Evolutionary conservation across 2,329 filamentous ascomycete genomes (phyloP), one percentile per base, ranked within the genome.

Genomic region (Fusarium xylarioides): DNA sequence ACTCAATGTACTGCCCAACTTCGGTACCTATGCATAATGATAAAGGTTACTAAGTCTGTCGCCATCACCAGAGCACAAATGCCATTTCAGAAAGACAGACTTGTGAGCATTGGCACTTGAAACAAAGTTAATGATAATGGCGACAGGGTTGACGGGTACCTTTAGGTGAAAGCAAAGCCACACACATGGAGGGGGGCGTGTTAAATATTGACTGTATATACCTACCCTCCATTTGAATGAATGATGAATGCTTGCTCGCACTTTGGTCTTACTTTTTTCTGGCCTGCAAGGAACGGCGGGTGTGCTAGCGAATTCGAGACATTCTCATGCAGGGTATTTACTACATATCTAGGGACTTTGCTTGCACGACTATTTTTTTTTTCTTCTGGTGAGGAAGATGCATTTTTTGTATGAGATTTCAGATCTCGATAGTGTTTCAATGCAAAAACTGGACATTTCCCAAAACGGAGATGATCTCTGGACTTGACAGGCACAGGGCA

Each of bases 271-370:
- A 54, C 49, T 44, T 68, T 68, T 68, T 68, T 56, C 26, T 63
- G 28, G 38, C 21, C 66, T 68, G 50, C 50, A 69, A 68, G 66
- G 57, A 63, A 68, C 64, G 19, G 38, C 37, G 58, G 53, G 53
- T 49, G 28, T 70, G 52, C 53, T 70, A 58, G 54, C 44, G 32
- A 62, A 42, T 61, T 43, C 40, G 26, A 68, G 50, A 69, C 64
- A 63, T 63, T 30, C 16, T 18, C 55, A 69, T 70, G 53, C 59
- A 54, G 52, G 66, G 47, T 69, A 68, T 52, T 37, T 54, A 55
- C 46, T 42, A 15, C 21, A 62, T 62, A 34, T 50, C n/a, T 34
- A 50, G n/a, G 47, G 52, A 32, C 30, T 43, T 43, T 52, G 38
- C 18, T 28, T 37, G 14, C 23, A 37, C 40, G 34, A 38, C n/a